Evolutionary conservation across 768 basidiomycete genomes (phyloP).

Genomic region (Cubamyces sp.): DNA sequence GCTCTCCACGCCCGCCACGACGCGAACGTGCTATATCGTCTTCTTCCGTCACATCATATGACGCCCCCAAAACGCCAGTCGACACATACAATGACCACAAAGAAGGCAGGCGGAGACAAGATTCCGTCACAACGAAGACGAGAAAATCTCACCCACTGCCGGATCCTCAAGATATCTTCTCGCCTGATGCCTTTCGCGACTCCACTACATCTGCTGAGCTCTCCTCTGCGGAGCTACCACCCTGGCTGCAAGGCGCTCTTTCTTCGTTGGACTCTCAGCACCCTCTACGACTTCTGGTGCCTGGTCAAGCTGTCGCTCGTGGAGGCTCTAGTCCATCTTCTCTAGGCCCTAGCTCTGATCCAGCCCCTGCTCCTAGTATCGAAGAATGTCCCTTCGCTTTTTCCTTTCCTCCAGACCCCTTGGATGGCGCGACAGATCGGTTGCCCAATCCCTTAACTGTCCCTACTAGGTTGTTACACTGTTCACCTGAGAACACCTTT

Average conservation of each 20-base stretch:
- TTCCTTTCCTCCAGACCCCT: background rate
- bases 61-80: constrained; percentile 45
- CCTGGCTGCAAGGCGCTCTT: constrained; percentile 61
- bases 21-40: constrained; percentile 44
- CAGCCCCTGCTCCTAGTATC: background rate
- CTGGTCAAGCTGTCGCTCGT: background rate
- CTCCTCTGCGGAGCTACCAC: constrained; percentile 43
- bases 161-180: background rate
- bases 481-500: no score
- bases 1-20: constrained; percentile 6
- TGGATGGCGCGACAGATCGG: background rate
- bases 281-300: constrained; percentile 48
- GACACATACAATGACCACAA: constrained; percentile 43
- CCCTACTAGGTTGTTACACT: background rate
- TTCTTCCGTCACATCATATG: constrained; percentile 46
- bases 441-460: background rate
- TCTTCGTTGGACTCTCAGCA: constrained; percentile 48
- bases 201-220: constrained; percentile 12
- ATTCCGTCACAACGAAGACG: constrained; percentile 51
- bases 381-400: constrained; percentile 22
- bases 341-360: constrained; percentile 3
- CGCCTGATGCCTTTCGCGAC: constrained; percentile 5
- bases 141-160: constrained; percentile 13
- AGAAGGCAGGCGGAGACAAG: constrained; percentile 41
- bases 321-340: constrained; percentile 10